Evolutionary conservation across 345 rosid genomes (phyloP), one percentile per base, ranked within the genome.

Genomic region (Sisymbrium irio): DNA sequence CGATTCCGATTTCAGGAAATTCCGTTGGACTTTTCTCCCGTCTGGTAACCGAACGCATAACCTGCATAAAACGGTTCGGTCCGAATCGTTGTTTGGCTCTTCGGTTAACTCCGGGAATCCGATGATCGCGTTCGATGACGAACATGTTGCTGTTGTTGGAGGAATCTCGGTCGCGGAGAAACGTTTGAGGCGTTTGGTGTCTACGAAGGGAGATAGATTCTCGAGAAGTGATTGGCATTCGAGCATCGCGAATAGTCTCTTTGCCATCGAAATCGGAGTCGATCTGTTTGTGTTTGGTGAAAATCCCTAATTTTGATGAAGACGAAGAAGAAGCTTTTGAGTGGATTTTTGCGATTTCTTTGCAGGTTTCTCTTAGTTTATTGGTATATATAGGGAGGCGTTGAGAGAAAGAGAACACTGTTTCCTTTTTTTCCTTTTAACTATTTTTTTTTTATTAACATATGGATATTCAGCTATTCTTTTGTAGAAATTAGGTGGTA

Each of bases 41-140:
- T 88, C 90, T 2, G 97, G 99, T 44, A 95, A 87, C 56, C 99
- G 89, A 61, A 95, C 79, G 76, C 97, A 88, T 67, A 95, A 80
- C 82, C 90, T 82, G 60, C 99, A 95, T 45, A 87, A 65, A 36
- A 87, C 84, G 79, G 80, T 86, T 59, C 80, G 80, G 61, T 92
- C 96, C 17, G 71, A 85, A 19, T 80, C 96, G 45, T 81, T 84
- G 6, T 79, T 86, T 5, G 98, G 94, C 75, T 92, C 97, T 71
- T 86, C 88, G 15, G 89, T 86, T 19, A 95, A 79, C n/a, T 83
- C 69, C 2, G 91, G 99, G 80, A 86, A 95, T 33, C 75, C 66
- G 27, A 85, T 82, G 49, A 65, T 66, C 37, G 76, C 80, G 70
- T 80, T 69, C 7, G 84, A 55, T 2, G 17, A 35, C 3, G 3